phyloP scores from a whole-genome alignment of 805 yeast species.

The Metschnikowia picachoensis region DNA sequence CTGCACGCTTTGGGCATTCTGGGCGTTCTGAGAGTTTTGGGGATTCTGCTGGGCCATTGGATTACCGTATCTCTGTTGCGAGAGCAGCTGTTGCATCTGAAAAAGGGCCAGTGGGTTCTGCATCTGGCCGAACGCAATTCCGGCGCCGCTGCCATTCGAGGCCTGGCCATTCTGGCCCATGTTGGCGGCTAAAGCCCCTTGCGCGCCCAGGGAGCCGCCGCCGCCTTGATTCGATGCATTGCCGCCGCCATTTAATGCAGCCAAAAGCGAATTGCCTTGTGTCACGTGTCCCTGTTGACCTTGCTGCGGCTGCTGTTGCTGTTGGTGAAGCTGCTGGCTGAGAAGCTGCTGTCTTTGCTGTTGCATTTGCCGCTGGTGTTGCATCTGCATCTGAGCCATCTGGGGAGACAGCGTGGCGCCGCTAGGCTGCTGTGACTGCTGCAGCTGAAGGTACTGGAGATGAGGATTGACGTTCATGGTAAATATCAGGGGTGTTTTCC shows the following conservation, averaged over 20 bases:
- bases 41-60: neutral
- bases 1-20: constrained; percentile 25
- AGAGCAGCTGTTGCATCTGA: constrained; percentile 27
- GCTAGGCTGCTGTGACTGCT: constrained; percentile 25
- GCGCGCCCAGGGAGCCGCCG: neutral
- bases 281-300: constrained; percentile 12
- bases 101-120: constrained; percentile 24
- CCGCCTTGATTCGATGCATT: neutral
- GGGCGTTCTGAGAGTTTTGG: constrained; percentile 19
- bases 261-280: constrained; percentile 33
- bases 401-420: constrained; percentile 31
- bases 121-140: constrained; percentile 13
- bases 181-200: constrained; percentile 3
- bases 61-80: constrained; percentile 18
- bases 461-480: constrained; percentile 43
- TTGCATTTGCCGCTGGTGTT: constrained; percentile 27
- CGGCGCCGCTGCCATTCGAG: constrained; percentile 12
- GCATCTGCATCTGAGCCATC: constrained; percentile 28
- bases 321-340: constrained; percentile 33
- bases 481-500: no score
- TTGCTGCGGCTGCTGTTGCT: constrained; percentile 21
- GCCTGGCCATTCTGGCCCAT: neutral
- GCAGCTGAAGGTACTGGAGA: constrained; percentile 40
- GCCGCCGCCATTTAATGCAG: constrained; percentile 30
- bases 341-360: constrained; percentile 33